These are phyloP conservation scores for Pelagomonas calceolata DNA, from an alignment of 108 stramenopile genomes.

Conservation along the genomic window DNA sequence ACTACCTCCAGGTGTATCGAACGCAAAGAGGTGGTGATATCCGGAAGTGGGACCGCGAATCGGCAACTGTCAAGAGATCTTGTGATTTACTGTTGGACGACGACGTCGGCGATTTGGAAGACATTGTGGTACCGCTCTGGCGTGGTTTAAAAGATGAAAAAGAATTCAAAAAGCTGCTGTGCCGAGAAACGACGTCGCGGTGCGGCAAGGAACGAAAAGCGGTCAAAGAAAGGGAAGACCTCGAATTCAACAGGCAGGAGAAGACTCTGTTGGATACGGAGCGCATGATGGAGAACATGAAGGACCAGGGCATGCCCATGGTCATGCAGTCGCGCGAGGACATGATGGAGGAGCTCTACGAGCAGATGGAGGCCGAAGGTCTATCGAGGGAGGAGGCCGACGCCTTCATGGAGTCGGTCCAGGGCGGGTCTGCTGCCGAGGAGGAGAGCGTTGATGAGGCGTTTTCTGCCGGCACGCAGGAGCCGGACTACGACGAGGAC, in stretches of 20 bases:
- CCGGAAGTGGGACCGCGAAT: background rate
- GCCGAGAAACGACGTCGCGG: background rate
- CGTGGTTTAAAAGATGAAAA: background rate
- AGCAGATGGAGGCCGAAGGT: background rate
- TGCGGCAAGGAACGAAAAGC: background rate
- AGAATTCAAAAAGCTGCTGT: background rate
- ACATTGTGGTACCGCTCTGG: background rate
- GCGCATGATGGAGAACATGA: slow-evolving; percentile 1
- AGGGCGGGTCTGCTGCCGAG: no score
- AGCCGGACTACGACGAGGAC: no score
- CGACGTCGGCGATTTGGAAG: background rate
- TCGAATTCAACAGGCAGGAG: background rate
- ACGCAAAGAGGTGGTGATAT: background rate
- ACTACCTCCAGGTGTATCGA: background rate
- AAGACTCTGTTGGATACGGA: background rate
- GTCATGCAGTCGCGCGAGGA: background rate
- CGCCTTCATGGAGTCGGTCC: background rate
- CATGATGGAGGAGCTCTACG: background rate
- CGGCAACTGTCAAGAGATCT: background rate
- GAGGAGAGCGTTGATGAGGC: no score
- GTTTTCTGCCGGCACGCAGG: no score
- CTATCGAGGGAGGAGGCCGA: background rate
- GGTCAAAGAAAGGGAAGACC: background rate
- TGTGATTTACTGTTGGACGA: background rate
- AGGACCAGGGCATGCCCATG: background rate